Percentiles rank a stretch among this genome's conserved stretches.
phyloP scores from a whole-genome alignment of 2,329 filamentous ascomycete species.

The Penicillium italicum region DNA sequence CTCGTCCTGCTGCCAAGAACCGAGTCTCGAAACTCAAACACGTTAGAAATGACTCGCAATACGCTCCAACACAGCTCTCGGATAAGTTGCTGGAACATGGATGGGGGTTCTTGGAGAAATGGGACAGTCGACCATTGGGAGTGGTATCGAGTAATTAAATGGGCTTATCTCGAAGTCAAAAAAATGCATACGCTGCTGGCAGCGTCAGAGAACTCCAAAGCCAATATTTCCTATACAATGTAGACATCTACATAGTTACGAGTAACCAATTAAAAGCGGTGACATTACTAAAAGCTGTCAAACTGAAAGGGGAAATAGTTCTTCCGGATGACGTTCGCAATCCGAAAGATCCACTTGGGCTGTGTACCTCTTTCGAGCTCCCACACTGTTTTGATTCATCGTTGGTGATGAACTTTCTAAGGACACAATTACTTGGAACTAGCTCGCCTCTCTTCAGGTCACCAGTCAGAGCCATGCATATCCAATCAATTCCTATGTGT shows the following conservation, averaged over 20 bases:
- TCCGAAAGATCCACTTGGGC: constrained; percentile 2
- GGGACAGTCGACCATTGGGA: constrained; percentile 36
- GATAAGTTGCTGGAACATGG: constrained; percentile 26
- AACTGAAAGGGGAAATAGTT: constrained; percentile 4
- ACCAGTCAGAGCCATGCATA: constrained; percentile 45
- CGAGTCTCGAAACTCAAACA: constrained; percentile 1
- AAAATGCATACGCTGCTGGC: constrained; percentile 20
- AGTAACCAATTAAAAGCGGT: constrained; percentile 6
- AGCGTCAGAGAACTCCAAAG: constrained; percentile 4
- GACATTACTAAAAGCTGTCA: constrained; percentile 9
- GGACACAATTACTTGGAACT: constrained; percentile 18
- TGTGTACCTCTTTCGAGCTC: constrained; percentile 2
- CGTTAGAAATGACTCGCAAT: constrained; percentile 1
- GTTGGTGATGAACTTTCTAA: constrained; percentile 31
- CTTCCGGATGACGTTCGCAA: constrained; percentile 20
- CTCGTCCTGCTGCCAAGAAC: background rate
- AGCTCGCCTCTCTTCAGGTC: constrained; percentile 6
- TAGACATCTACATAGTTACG: background rate
- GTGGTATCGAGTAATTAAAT: constrained; percentile 22
- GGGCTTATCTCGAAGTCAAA: background rate
- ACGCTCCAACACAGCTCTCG: constrained; percentile 12
- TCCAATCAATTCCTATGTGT: constrained; percentile 55
- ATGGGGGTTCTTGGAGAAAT: constrained; percentile 30
- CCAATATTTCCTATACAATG: background rate
- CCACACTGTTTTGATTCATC: constrained; percentile 13